Base-by-base conservation (phyloP, 257 asterid species). In the Euphrasia confusa region DNA sequence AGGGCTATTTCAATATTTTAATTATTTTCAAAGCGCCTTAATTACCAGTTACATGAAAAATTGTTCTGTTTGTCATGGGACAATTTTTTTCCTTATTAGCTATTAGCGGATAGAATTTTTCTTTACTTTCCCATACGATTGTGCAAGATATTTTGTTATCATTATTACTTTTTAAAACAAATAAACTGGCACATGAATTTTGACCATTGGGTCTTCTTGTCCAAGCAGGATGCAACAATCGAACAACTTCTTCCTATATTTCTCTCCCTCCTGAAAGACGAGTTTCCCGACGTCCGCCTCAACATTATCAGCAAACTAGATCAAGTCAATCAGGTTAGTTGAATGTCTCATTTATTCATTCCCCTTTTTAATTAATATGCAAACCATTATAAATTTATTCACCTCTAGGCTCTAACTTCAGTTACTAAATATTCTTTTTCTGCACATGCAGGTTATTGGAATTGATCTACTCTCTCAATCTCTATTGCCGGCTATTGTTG, bases 281-380 rank as follows among this genome's bases (percentile, higher is more conserved):
- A 88, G 74, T 88, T 85, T 75, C 96, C 95, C 1, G 95, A 88
- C 61, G 96, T 88, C 37, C 89, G 96, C 61, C 76, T 88, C 74
- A 88, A 83, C 68, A 85, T 85, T 73, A 88, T 88, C 75, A 88
- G 96, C 85, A 88, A 88, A 80, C 85, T 88, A 65, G 95, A 88
- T 72, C 96, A 85, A 85, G 96, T 88, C 61, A 88, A 88, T 66
- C 96, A 85, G 90, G 96, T 84, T 10, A 40, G 59, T 57, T 45
- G 21, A 37, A 54, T 35, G 39, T 24, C 17, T 62, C 66, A 28
- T 44, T 30, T 30, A 10, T 11, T 21, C 12, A 0, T 45, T 67
- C 57, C 18, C 4, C 27, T 39, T 8, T 8, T 30, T 17, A 18
- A 18, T 50, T 37, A 37, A 3, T 37, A 37, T 2, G 12, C 42